Conservation (phyloP, 495 filamentous ascomycete genomes). For the Tuber aestivum region DNA sequence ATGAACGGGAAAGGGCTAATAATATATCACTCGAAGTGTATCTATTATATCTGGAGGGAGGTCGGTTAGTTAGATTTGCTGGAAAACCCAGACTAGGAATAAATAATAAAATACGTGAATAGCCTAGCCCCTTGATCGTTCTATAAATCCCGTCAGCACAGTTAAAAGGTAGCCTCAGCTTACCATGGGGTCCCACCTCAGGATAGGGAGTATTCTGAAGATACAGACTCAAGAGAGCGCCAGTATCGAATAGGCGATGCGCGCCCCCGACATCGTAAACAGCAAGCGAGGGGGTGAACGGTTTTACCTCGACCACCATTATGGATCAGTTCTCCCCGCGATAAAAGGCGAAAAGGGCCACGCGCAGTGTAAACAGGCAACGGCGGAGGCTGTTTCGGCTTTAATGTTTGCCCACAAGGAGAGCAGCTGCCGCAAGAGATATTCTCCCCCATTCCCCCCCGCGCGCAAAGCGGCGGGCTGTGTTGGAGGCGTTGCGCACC, state of each 20-base stretch:
- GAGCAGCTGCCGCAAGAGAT: background rate
- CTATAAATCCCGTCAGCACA: background rate
- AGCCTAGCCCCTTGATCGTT: slow-evolving; percentile 1
- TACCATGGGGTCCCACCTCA: background rate
- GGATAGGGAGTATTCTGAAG: background rate
- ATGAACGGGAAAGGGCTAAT: background rate
- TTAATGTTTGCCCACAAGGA: background rate
- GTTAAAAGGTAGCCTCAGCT: background rate
- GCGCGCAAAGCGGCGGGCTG: background rate
- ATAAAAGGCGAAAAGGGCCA: background rate
- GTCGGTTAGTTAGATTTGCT: background rate
- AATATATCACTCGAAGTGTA: background rate
- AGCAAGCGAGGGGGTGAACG: background rate
- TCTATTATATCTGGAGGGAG: background rate
- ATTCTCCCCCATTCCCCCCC: background rate
- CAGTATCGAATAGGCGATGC: background rate
- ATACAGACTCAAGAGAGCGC: background rate
- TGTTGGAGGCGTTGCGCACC: background rate
- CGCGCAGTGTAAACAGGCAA: background rate
- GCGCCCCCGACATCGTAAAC: background rate
- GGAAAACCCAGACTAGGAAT: background rate
- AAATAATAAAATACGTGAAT: background rate
- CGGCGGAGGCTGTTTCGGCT: background rate
- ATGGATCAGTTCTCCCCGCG: background rate
- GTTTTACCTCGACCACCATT: background rate